A percentile compares a stretch with the other conserved stretches of the same genome.
These are phyloP conservation scores for Elongisporangium anandrum DNA, from an alignment of 352 stramenopile genomes.

Conservation along the genomic window DNA sequence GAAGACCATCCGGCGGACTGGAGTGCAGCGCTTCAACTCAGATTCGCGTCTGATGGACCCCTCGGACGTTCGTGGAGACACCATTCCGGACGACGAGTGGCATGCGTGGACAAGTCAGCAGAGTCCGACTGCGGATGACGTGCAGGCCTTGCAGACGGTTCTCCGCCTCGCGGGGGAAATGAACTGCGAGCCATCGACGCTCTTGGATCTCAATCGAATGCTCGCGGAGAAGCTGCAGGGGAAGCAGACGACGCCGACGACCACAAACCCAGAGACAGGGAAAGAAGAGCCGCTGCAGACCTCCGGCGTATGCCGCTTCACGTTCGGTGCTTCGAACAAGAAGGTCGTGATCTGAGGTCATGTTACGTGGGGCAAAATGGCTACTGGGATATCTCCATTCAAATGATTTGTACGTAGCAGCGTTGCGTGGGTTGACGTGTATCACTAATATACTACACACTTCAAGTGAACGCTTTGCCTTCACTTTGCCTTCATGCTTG, in stretches of 20 bases:
- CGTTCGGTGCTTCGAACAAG: conserved; percentile 26
- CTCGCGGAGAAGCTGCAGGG: conserved; percentile 30
- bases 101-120: conserved; percentile 43
- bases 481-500: neutral
- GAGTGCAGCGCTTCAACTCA: conserved; percentile 3
- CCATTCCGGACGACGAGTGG: conserved; percentile 32
- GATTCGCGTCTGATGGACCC: neutral
- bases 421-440: neutral
- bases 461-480: neutral
- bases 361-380: conserved; percentile 5
- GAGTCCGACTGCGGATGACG: conserved; percentile 31
- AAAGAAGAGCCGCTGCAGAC: conserved; percentile 17
- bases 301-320: conserved; percentile 51
- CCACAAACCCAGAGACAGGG: neutral
- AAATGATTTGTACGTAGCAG: neutral
- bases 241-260: conserved; percentile 10
- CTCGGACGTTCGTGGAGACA: conserved; percentile 8
- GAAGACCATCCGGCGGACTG: conserved; percentile 7
- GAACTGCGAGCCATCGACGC: conserved; percentile 50
- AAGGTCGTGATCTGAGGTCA: conserved; percentile 25
- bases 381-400: neutral
- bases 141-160: conserved; percentile 57
- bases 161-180: conserved; percentile 59
- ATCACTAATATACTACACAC: neutral
- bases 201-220: conserved; percentile 58